Evolutionary conservation across 78 protist species (phyloP), one percentile per base, ranked within the genome.

Genomic region (Cavenderia fasciculata): DNA sequence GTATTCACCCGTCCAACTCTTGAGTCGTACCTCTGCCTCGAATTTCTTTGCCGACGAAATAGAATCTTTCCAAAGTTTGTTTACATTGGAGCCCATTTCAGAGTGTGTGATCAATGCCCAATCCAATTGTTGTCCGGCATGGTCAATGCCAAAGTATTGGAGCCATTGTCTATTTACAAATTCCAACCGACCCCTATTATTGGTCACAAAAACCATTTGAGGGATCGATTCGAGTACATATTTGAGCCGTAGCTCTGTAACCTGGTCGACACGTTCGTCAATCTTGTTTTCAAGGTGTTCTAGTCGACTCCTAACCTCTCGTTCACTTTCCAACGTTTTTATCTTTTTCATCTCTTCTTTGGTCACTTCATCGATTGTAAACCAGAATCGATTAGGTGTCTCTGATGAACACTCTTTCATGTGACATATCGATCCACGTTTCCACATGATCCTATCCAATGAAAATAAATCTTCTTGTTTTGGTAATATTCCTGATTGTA

Each of bases 141-240:
- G 41, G 38, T 75, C 72, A 6, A 75, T 44, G 54, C 86, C 86
- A 33, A 75, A 47, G 54, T 61, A 75, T 44, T 57, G 72, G 47
- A 52, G 56, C 86, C 86, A 75, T 44, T 75, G 34, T 59, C 73
- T 43, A 59, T 75, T 75, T 57, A 75, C 59, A 59, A 75, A 75
- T 61, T 75, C 86, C 21, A 75, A 59, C 33, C 46, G 44, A 46
- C 86, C 86, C 16, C 38, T 36, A 29, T 41, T 21, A 33, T 75
- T 59, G 4, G 86, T 75, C 23, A 75, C 59, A 69, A 69, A 75
- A 43, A 75, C 73, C 74, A 75, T 75, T 44, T 75, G 86, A 10
- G 86, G 86, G 2, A 75, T 75, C 14, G 73, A 75, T 61, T 75
- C 86, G 29, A 75, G 54, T 19, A 75, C 72, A 61, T 51, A 75